Conservation (phyloP, 2,329 filamentous ascomycete genomes). For the Chaetomiaceae sp. region DNA sequence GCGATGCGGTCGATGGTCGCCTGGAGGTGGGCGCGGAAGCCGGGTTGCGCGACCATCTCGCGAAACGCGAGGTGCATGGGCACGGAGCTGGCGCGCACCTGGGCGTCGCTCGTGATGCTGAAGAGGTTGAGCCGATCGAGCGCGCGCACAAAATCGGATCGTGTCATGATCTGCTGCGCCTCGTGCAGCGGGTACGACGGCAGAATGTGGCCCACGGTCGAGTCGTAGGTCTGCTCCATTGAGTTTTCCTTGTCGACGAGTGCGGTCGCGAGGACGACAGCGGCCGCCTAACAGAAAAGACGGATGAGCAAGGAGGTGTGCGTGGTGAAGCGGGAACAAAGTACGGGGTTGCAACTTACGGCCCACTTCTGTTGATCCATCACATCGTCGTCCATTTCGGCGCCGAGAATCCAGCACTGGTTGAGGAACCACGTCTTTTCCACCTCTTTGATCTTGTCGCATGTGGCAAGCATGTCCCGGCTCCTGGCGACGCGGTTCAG, state of each 20-base stretch:
- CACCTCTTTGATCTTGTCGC: slow-evolving; percentile 56
- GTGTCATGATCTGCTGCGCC: slow-evolving; percentile 88
- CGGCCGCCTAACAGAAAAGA: slow-evolving; percentile 57
- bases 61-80: slow-evolving; percentile 93
- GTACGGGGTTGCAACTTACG: slow-evolving; percentile 43
- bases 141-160: slow-evolving; percentile 85
- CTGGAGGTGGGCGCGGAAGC: slow-evolving; percentile 78
- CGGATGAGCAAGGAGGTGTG: background rate
- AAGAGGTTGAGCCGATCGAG: slow-evolving; percentile 95
- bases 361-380: slow-evolving; percentile 82
- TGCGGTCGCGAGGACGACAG: slow-evolving; percentile 87
- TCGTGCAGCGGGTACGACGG: slow-evolving; percentile 76
- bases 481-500: slow-evolving; percentile 87
- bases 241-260: slow-evolving; percentile 76
- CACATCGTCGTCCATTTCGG: slow-evolving; percentile 63
- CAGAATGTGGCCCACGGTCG: slow-evolving; percentile 63
- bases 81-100: slow-evolving; percentile 86
- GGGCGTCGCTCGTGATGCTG: slow-evolving; percentile 80
- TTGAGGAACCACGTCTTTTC: slow-evolving; percentile 75
- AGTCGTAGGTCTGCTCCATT: slow-evolving; percentile 60
- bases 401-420: slow-evolving; percentile 67
- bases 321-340: background rate
- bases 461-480: slow-evolving; percentile 69
- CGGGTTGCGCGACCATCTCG: slow-evolving; percentile 68
- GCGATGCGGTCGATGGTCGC: slow-evolving; percentile 76